A percentile compares a stretch with the other conserved stretches of the same genome.
These are phyloP conservation scores for Solanum sparsipilum DNA, from an alignment of 257 asterid genomes.

Conservation along the genomic window DNA sequence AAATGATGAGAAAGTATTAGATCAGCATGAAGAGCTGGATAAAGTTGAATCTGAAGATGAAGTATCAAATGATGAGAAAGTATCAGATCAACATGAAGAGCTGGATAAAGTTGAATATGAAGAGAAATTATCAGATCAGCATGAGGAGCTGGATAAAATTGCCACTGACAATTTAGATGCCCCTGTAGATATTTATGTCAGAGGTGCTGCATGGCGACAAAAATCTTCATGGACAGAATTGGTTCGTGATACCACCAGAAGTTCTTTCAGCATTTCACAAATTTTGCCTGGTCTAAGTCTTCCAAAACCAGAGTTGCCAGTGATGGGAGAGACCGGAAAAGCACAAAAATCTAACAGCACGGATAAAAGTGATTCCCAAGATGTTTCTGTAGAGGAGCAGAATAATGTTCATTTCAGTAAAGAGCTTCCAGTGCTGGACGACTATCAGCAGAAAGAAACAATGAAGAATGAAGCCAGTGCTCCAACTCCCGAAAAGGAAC, in stretches of 20 bases:
- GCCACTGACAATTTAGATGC: conserved; percentile 13
- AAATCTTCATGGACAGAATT: conserved; percentile 66
- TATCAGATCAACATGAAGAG: not conserved
- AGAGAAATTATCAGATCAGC: not conserved
- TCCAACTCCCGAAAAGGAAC: conserved; percentile 6
- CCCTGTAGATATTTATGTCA: conserved; percentile 21
- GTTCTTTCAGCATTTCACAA: conserved; percentile 56
- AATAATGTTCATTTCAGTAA: not conserved
- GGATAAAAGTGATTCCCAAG: not conserved
- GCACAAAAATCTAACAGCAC: conserved; percentile 2
- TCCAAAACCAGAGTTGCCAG: conserved; percentile 22
- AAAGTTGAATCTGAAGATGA: not conserved
- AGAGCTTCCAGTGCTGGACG: conserved; percentile 6
- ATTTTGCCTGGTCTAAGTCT: conserved; percentile 31
- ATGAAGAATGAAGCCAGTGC: conserved; percentile 5
- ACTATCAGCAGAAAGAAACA: not conserved
- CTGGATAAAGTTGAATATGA: not conserved
- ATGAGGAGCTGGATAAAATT: not conserved
- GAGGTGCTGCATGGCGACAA: conserved; percentile 45
- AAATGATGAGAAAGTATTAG: not conserved
- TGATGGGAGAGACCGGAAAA: not conserved
- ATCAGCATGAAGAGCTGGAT: not conserved
- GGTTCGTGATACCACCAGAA: conserved; percentile 33
- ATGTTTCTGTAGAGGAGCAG: conserved; percentile 9
- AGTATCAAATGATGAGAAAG: not conserved